phyloP scores from a whole-genome alignment of 805 yeast species.

The Candida endomychidarum region DNA sequence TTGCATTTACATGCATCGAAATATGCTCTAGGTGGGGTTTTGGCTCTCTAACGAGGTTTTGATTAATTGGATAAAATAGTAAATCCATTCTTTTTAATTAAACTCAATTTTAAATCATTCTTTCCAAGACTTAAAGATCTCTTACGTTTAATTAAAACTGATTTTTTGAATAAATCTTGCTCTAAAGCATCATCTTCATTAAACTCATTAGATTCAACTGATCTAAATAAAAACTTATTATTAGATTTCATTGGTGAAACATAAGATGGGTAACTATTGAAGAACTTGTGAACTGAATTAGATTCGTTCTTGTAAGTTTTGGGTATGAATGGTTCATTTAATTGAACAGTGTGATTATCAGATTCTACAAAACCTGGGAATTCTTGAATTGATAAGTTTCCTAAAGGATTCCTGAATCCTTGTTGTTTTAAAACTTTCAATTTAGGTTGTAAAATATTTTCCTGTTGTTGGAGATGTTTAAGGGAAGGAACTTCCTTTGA shows the following conservation, averaged over 20 bases:
- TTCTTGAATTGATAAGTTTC: conserved; percentile 12
- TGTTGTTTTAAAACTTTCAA: conserved; percentile 11
- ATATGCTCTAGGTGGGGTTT: background rate
- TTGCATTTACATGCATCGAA: too few relatives aligned
- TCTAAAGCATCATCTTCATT: conserved; percentile 25
- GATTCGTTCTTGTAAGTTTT: conserved; percentile 16
- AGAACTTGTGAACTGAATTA: conserved; percentile 17
- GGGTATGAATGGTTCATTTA: conserved; percentile 14
- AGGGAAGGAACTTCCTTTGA: background rate
- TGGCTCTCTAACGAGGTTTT: background rate
- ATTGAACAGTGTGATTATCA: background rate
- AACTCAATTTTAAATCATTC: conserved; percentile 33
- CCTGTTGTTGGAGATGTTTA: conserved; percentile 29
- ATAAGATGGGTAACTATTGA: conserved; percentile 14
- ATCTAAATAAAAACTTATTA: conserved; percentile 14
- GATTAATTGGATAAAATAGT: conserved; percentile 11
- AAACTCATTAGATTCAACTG: conserved; percentile 14
- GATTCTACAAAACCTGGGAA: conserved; percentile 11
- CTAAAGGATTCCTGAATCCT: conserved; percentile 14
- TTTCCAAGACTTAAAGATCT: conserved; percentile 41
- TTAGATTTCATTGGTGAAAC: conserved; percentile 18
- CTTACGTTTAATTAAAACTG: conserved; percentile 23
- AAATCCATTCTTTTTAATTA: conserved; percentile 31
- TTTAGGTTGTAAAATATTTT: conserved; percentile 27
- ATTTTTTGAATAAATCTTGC: conserved; percentile 21